A percentile compares a stretch with the other conserved stretches of the same genome.
These are phyloP conservation scores for Barnettozyma hawaiiensis DNA, from an alignment of 1,139 yeast genomes.

Conservation along the genomic window DNA sequence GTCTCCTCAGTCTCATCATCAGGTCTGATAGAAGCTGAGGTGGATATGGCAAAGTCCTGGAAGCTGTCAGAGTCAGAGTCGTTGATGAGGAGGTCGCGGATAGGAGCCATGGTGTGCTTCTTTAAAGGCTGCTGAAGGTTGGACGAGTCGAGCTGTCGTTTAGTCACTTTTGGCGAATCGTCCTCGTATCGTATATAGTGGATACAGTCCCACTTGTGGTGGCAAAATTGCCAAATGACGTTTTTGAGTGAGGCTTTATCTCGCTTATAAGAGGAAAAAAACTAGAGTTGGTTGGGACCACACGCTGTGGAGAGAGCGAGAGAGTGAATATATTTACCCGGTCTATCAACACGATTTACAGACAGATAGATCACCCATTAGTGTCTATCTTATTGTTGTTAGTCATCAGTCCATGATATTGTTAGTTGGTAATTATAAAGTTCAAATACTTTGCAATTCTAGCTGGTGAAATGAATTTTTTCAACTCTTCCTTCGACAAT, in stretches of 20 bases:
- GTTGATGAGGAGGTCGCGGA: constrained; percentile 1
- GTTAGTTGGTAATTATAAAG: not conserved
- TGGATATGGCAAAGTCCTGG: not conserved
- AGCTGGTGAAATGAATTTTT: constrained; percentile 4
- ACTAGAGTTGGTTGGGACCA: not conserved
- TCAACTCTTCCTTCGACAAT: not conserved
- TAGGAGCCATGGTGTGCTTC: constrained; percentile 2
- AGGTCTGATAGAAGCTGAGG: not conserved
- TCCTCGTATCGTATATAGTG: not conserved
- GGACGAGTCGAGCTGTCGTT: not conserved
- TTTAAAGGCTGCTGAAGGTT: not conserved
- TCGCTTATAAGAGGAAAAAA: no score
- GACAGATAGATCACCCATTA: not conserved
- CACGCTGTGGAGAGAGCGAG: not conserved
- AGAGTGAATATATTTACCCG: not conserved
- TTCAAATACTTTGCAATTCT: constrained; percentile 2
- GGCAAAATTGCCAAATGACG: no score
- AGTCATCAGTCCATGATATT: not conserved
- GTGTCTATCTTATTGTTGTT: not conserved
- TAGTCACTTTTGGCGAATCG: not conserved
- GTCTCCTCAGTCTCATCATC: constrained; percentile 17
- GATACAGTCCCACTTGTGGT: not conserved
- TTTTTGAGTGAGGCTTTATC: no score
- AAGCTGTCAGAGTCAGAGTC: not conserved
- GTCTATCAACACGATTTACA: no score